phyloP scores from a whole-genome alignment of 805 yeast genomes.

The Hyphopichia homilentoma region DNA sequence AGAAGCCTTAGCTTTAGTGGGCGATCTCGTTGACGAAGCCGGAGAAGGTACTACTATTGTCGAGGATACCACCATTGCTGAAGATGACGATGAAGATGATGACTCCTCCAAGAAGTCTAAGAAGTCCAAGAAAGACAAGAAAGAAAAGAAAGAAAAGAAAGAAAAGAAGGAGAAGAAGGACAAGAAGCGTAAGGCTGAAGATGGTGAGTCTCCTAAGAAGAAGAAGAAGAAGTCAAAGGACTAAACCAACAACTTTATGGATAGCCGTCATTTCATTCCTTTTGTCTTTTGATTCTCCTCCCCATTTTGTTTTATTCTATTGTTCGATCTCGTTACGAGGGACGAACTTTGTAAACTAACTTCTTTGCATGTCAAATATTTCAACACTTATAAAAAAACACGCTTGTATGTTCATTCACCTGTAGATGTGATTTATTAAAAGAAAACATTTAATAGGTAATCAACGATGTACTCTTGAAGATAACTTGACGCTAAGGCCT shows the following conservation, averaged over 20 bases:
- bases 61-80: constrained; percentile 15
- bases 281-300: not conserved
- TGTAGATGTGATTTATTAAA: too few relatives aligned
- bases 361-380: constrained; percentile 22
- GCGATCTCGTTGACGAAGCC: constrained; percentile 45
- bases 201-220: constrained; percentile 36
- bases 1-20: constrained; percentile 75
- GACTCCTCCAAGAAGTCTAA: constrained; percentile 19
- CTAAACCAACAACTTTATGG: too few relatives aligned
- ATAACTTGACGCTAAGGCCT: too few relatives aligned
- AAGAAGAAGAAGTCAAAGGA: constrained; percentile 47
- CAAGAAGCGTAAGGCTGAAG: constrained; percentile 32
- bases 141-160: constrained; percentile 30
- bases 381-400: not conserved
- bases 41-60: constrained; percentile 19
- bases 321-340: too few relatives aligned
- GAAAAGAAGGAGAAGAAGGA: constrained; percentile 32
- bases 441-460: too few relatives aligned
- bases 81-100: constrained; percentile 14
- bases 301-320: not conserved
- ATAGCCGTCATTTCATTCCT: too few relatives aligned
- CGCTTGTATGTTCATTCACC: constrained; percentile 3
- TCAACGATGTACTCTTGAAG: too few relatives aligned
- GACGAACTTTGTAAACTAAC: constrained; percentile 25
- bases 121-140: constrained; percentile 22